These are phyloP conservation scores for Saccharomycopsis malanga DNA, from an alignment of 805 yeast genomes.

Conservation along the genomic window DNA sequence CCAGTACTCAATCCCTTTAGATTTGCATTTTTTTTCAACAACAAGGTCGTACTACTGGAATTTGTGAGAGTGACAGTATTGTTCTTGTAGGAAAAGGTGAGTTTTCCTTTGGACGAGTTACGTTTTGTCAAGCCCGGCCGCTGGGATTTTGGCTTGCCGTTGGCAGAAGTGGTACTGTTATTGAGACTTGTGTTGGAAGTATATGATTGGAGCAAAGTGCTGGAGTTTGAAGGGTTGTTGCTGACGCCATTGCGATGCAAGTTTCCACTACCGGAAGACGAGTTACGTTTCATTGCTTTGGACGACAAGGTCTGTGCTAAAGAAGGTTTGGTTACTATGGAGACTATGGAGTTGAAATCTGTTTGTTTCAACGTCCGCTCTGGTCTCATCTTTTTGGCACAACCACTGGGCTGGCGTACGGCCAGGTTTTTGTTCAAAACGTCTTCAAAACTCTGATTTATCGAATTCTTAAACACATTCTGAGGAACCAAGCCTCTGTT, in stretches of 20 bases:
- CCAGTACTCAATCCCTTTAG: not conserved
- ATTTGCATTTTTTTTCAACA: too few relatives aligned
- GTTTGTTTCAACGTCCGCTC: not conserved
- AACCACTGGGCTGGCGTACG: not conserved
- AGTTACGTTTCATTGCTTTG: not conserved
- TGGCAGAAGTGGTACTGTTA: not conserved
- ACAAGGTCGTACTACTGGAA: not conserved
- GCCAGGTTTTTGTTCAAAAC: not conserved
- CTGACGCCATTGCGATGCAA: not conserved
- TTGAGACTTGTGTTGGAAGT: not conserved
- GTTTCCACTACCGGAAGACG: not conserved
- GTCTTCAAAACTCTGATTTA: not conserved
- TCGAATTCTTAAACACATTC: not conserved
- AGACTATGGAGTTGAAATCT: conserved; percentile 14
- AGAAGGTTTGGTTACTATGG: conserved; percentile 12
- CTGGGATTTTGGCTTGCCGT: not conserved
- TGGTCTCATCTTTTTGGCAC: not conserved
- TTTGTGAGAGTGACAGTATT: not conserved
- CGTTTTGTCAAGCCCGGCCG: conserved; percentile 3
- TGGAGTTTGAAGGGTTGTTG: too few relatives aligned
- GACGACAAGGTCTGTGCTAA: conserved; percentile 2
- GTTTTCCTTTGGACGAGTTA: conserved; percentile 10
- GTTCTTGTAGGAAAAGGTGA: not conserved
- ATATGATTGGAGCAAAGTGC: too few relatives aligned
- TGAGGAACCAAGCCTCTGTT: conserved; percentile 10